These are phyloP conservation scores for Setaria viridis DNA, from an alignment of 202 grass and related monocot genomes.

Conservation along the genomic window DNA sequence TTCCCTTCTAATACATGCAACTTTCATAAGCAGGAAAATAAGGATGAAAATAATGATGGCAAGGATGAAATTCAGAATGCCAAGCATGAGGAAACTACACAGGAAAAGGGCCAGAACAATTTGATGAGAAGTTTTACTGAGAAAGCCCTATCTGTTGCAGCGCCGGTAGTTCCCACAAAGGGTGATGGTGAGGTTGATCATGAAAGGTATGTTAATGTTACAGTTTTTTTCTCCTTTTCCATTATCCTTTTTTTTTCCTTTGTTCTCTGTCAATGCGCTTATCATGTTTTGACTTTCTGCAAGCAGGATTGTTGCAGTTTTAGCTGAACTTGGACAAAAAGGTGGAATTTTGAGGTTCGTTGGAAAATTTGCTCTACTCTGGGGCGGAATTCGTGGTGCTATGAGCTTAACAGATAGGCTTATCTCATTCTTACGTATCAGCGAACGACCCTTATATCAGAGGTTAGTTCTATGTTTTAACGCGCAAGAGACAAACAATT, in stretches of 20 bases:
- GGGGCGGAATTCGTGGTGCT: conserved; percentile 97
- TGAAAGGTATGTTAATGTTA: conserved; percentile 67
- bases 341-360: conserved; percentile 85
- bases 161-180: conserved; percentile 86
- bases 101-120: conserved; percentile 66
- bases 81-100: conserved; percentile 56
- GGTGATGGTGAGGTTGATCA: conserved; percentile 86
- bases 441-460: conserved; percentile 78
- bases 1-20: conserved; percentile 8
- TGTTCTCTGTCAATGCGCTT: conserved; percentile 32
- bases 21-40: conserved; percentile 56
- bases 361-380: conserved; percentile 91
- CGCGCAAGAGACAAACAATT: conserved; percentile 15
- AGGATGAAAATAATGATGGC: conserved; percentile 47
- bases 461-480: conserved; percentile 58
- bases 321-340: conserved; percentile 94
- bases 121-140: conserved; percentile 83
- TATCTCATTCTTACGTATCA: conserved; percentile 88
- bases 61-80: conserved; percentile 34
- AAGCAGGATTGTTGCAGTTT: conserved; percentile 83
- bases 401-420: conserved; percentile 90
- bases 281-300: conserved; percentile 49
- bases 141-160: conserved; percentile 92
- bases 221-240: conserved; percentile 26
- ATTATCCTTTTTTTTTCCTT: conserved; percentile 1